Evolutionary conservation across 23 red algal genomes (phyloP).

Genomic region (Gracilaria vermiculophylla): DNA sequence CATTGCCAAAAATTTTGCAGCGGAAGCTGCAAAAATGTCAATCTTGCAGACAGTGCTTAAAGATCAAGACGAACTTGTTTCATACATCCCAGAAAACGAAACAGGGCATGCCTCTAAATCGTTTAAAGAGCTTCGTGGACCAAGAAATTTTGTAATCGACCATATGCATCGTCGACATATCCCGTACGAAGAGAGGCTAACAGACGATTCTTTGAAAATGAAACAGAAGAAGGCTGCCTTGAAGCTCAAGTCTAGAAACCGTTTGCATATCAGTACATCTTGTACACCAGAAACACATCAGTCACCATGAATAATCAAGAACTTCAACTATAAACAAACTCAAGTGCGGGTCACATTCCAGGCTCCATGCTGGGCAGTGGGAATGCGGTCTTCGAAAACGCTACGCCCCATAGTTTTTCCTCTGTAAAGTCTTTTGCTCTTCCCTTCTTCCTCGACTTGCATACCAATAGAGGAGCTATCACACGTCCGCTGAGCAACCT

Average conservation of each 20-base stretch:
- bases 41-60: slow-evolving; percentile 39
- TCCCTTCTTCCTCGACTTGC: too few relatives aligned
- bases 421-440: too few relatives aligned
- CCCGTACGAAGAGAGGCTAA: slow-evolving; percentile 2
- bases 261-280: not conserved
- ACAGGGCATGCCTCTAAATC: not conserved
- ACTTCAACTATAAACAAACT: too few relatives aligned
- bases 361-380: too few relatives aligned
- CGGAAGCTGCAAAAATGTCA: slow-evolving; percentile 22
- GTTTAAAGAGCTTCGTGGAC: slow-evolving; percentile 3
- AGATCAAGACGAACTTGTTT: slow-evolving; percentile 21
- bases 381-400: too few relatives aligned
- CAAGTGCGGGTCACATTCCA: too few relatives aligned
- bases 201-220: not conserved
- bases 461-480: too few relatives aligned
- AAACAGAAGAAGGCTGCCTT: slow-evolving; percentile 13
- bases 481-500: too few relatives aligned
- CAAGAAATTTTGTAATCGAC: not conserved
- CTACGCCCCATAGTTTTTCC: too few relatives aligned
- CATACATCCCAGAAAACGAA: not conserved
- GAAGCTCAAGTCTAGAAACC: not conserved
- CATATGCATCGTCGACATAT: slow-evolving; percentile 1
- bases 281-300: too few relatives aligned
- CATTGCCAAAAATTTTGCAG: slow-evolving; percentile 37
- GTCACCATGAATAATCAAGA: too few relatives aligned